phyloP scores from a whole-genome alignment of 2,329 filamentous ascomycete species.

The Aureobasidium sp. region DNA sequence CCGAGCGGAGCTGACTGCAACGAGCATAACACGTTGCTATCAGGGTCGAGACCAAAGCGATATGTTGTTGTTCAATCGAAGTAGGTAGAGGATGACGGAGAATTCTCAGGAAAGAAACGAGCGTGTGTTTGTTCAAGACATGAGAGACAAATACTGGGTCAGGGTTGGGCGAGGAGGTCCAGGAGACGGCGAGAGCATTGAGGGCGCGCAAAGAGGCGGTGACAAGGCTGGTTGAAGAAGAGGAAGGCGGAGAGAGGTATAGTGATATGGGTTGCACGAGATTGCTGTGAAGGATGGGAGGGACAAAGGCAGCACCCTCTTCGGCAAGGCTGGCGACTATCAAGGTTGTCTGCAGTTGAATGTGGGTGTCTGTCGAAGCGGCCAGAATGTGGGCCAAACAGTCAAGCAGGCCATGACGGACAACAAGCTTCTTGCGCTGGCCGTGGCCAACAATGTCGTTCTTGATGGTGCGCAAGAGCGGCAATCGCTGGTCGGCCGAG shows the following conservation, averaged over 20 bases:
- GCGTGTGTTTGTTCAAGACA: conserved; percentile 58
- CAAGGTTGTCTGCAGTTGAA: conserved; percentile 71
- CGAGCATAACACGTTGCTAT: conserved; percentile 53
- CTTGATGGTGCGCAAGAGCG: conserved; percentile 67
- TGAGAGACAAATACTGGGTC: conserved; percentile 20
- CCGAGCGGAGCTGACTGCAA: conserved; percentile 17
- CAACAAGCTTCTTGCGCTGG: conserved; percentile 74
- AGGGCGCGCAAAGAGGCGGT: conserved; percentile 69
- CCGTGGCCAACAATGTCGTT: conserved; percentile 85
- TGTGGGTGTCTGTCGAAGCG: conserved; percentile 51
- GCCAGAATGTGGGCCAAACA: conserved; percentile 51
- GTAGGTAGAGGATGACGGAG: conserved; percentile 52
- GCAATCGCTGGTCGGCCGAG: conserved; percentile 33
- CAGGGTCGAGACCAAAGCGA: conserved; percentile 52
- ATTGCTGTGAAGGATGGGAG: conserved; percentile 18
- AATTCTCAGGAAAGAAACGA: conserved; percentile 54
- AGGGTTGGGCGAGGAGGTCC: conserved; percentile 16
- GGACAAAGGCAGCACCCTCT: conserved; percentile 45
- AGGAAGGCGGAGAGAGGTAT: conserved; percentile 40
- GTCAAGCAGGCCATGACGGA: conserved; percentile 62
- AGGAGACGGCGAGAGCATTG: conserved; percentile 63
- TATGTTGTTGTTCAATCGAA: conserved; percentile 53
- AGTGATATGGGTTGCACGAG: conserved; percentile 11
- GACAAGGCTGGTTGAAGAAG: conserved; percentile 59
- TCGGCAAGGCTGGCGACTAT: conserved; percentile 79